A percentile compares a stretch with the other conserved stretches of the same genome.
These are phyloP conservation scores for Wickerhamiella musiphila DNA, from an alignment of 805 yeast genomes.

Conservation along the genomic window DNA sequence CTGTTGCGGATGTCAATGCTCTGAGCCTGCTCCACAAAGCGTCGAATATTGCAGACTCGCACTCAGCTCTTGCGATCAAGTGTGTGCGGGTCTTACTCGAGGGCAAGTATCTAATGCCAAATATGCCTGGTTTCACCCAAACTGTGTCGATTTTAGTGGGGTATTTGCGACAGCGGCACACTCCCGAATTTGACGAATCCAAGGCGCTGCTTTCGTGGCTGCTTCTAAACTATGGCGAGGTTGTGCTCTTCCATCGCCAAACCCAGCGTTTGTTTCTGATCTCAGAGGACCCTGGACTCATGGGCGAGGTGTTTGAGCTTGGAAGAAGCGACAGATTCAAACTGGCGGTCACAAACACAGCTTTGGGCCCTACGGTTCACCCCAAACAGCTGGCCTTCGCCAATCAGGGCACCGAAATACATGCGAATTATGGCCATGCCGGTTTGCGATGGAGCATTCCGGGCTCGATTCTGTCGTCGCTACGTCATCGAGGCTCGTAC, in stretches of 20 bases:
- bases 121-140: background rate
- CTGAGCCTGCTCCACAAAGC: background rate
- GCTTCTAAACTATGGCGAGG: background rate
- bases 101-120: background rate
- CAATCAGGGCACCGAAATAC: background rate
- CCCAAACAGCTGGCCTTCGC: background rate
- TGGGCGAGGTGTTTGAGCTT: slow-evolving; percentile 1
- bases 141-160: background rate
- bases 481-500: background rate
- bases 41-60: background rate
- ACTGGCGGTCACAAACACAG: background rate
- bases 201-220: slow-evolving; percentile 2
- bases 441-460: background rate
- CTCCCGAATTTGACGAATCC: background rate
- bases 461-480: background rate
- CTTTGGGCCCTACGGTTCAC: background rate
- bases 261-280: slow-evolving; percentile 4
- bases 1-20: background rate
- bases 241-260: slow-evolving; percentile 3
- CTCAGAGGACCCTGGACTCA: background rate
- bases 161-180: background rate
- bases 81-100: background rate
- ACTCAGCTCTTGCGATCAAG: background rate
- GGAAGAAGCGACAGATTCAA: background rate
- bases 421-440: background rate